These are phyloP conservation scores for Rhynchospora breviuscula DNA, from an alignment of 176 grass and related monocot genomes.

Conservation along the genomic window DNA sequence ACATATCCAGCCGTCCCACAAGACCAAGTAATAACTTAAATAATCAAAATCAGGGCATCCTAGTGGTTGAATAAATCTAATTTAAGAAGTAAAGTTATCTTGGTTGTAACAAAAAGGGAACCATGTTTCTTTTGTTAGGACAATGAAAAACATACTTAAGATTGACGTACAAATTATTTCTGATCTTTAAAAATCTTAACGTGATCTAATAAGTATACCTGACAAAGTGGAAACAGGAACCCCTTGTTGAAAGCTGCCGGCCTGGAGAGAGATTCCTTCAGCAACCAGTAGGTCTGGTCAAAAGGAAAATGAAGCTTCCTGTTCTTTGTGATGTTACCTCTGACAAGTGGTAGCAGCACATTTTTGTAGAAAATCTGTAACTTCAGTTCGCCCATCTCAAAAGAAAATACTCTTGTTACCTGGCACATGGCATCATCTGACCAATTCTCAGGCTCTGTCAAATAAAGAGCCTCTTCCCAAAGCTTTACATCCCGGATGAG, in stretches of 20 bases:
- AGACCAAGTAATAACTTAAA: neutral
- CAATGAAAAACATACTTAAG: neutral
- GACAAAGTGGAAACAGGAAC: constrained; percentile 79
- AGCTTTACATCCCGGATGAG: constrained; percentile 61
- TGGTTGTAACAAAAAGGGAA: neutral
- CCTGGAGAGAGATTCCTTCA: constrained; percentile 78
- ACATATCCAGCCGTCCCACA: neutral
- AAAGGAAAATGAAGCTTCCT: constrained; percentile 84
- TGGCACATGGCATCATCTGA: constrained; percentile 87
- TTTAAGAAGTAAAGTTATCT: neutral
- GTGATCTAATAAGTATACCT: constrained; percentile 40
- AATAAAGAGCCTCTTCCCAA: constrained; percentile 70
- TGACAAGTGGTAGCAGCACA: constrained; percentile 64
- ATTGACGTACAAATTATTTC: neutral
- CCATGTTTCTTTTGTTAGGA: neutral
- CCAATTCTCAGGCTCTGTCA: constrained; percentile 85
- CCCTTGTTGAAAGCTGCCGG: constrained; percentile 87
- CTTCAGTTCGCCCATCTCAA: constrained; percentile 61
- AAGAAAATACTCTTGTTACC: constrained; percentile 80
- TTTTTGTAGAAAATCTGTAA: constrained; percentile 67
- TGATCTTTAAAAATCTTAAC: neutral
- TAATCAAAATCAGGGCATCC: neutral
- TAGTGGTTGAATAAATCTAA: neutral
- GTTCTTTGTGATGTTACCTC: constrained; percentile 76
- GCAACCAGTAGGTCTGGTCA: constrained; percentile 34